Percentiles rank a stretch among this genome's conserved stretches.
phyloP scores from a whole-genome alignment of 2,329 filamentous ascomycete species.

The Colletotrichum incanum region DNA sequence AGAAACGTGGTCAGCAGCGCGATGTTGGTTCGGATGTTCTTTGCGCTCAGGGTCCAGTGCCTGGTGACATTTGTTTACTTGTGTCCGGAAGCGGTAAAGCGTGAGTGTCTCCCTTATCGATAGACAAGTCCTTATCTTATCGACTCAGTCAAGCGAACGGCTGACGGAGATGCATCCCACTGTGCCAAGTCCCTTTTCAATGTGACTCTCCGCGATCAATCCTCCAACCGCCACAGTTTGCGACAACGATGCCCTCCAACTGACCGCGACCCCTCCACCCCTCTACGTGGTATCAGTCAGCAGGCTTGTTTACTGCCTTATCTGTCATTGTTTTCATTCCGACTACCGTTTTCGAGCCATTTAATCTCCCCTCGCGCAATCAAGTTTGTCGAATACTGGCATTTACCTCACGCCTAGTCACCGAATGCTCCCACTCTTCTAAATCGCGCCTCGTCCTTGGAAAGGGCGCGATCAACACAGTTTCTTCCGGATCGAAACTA shows the following conservation, averaged over 20 bases:
- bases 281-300: background rate
- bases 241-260: slow-evolving; percentile 18
- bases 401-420: background rate
- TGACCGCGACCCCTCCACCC: slow-evolving; percentile 16
- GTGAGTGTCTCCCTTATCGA: slow-evolving; percentile 30
- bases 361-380: background rate
- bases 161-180: slow-evolving; percentile 19
- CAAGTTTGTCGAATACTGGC: background rate
- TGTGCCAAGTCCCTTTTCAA: slow-evolving; percentile 16
- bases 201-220: slow-evolving; percentile 21
- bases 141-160: background rate
- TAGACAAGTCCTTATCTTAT: background rate
- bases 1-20: background rate
- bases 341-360: background rate
- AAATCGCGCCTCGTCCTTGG: slow-evolving; percentile 2
- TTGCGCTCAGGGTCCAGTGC: slow-evolving; percentile 2
- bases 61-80: slow-evolving; percentile 57
- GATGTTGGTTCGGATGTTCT: background rate
- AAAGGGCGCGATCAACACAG: background rate
- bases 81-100: slow-evolving; percentile 49
- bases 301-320: background rate
- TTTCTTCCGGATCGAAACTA: background rate
- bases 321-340: background rate
- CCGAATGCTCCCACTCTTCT: slow-evolving; percentile 7
- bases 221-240: slow-evolving; percentile 21